These are phyloP conservation scores for Candida rishiriensis DNA, from an alignment of 805 yeast genomes.

Conservation along the genomic window DNA sequence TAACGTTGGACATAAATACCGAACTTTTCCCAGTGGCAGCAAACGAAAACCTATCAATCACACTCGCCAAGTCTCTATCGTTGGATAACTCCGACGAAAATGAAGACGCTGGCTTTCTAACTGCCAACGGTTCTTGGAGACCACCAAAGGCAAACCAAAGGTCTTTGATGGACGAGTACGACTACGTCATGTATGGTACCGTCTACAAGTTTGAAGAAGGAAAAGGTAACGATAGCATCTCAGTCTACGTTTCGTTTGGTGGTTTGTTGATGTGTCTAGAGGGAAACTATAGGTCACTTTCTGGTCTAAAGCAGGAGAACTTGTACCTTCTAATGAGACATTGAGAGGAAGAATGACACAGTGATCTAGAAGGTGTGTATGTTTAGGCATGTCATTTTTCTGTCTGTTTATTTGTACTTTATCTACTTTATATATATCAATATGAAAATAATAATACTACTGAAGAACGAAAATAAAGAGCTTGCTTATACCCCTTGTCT, in stretches of 20 bases:
- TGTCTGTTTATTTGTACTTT: neutral
- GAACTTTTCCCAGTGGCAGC: conserved; percentile 83
- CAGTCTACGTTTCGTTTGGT: conserved; percentile 93
- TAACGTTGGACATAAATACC: conserved; percentile 84
- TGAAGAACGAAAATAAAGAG: neutral
- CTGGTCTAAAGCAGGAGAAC: conserved; percentile 88
- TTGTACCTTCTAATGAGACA: conserved; percentile 85
- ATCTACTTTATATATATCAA: too few species aligned
- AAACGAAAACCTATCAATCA: conserved; percentile 77
- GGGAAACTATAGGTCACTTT: conserved; percentile 88
- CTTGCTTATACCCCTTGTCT: conserved; percentile 36
- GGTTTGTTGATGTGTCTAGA: conserved; percentile 91
- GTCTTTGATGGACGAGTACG: conserved; percentile 92
- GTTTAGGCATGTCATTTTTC: too few species aligned
- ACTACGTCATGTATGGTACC: conserved; percentile 97
- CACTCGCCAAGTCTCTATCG: conserved; percentile 73
- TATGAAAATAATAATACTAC: neutral
- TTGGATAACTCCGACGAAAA: conserved; percentile 38
- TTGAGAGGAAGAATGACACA: conserved; percentile 7
- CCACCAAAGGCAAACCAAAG: conserved; percentile 81
- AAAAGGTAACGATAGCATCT: conserved; percentile 52
- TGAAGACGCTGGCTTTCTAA: conserved; percentile 42
- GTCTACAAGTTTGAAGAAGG: conserved; percentile 95
- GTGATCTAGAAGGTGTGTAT: neutral
- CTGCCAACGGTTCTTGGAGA: conserved; percentile 65